Percentiles rank a stretch among this genome's conserved stretches.
Evolutionary conservation across 2,329 filamentous ascomycete genomes (phyloP).

Genomic region (Colletotrichum lini): DNA sequence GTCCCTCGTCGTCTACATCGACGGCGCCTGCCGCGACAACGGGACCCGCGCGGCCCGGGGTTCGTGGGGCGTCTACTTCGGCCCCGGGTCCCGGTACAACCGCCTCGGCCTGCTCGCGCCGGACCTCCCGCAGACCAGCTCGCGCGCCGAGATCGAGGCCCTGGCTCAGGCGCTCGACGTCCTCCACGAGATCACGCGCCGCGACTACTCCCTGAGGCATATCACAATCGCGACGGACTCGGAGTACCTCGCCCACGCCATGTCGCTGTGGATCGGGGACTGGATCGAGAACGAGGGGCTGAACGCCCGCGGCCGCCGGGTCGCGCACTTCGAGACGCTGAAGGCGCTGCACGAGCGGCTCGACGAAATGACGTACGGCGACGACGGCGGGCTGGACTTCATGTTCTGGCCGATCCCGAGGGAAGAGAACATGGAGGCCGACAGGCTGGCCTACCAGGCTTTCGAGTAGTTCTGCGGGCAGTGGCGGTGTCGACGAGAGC

Average conservation of each 20-base stretch:
- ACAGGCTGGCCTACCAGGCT: slow-evolving; percentile 38
- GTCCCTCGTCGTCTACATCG: slow-evolving; percentile 45
- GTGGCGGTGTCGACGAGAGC: fast-evolving
- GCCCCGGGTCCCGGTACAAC: slow-evolving; percentile 46
- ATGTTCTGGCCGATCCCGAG: slow-evolving; percentile 43
- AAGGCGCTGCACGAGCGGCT: slow-evolving; percentile 34
- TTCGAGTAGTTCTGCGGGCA: not conserved
- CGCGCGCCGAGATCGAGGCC: slow-evolving; percentile 45
- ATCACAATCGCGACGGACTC: slow-evolving; percentile 43
- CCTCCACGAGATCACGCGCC: slow-evolving; percentile 10
- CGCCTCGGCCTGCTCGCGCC: slow-evolving; percentile 17
- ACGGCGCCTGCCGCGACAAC: slow-evolving; percentile 46
- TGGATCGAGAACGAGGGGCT: slow-evolving; percentile 42
- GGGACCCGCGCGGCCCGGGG: slow-evolving; percentile 44
- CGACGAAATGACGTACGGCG: slow-evolving; percentile 40
- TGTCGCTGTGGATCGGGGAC: slow-evolving; percentile 40
- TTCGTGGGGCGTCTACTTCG: slow-evolving; percentile 47
- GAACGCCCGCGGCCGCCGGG: slow-evolving; percentile 9
- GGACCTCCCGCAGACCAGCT: slow-evolving; percentile 39
- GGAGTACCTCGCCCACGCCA: slow-evolving; percentile 40
- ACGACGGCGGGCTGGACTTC: slow-evolving; percentile 37
- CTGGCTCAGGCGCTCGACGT: slow-evolving; percentile 38
- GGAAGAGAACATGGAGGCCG: slow-evolving; percentile 40
- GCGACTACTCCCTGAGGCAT: slow-evolving; percentile 15
- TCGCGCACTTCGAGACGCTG: slow-evolving; percentile 36